These are phyloP conservation scores for Penicillium hesseltinei DNA, from an alignment of 2,329 filamentous ascomycete genomes.

Conservation along the genomic window DNA sequence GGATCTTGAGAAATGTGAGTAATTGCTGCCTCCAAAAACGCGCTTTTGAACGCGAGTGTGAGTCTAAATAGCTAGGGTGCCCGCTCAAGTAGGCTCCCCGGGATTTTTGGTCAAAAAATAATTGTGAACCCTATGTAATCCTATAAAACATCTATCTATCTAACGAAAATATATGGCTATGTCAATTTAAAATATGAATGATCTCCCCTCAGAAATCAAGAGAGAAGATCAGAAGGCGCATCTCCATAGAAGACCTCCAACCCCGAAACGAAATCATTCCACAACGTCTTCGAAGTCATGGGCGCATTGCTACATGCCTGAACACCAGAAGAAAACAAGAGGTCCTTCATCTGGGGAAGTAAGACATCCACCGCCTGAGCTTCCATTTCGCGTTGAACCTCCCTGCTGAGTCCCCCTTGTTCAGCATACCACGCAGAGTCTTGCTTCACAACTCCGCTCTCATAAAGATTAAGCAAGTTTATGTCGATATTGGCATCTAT, in stretches of 20 bases:
- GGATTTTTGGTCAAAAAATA: too few relatives aligned
- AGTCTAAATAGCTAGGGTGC: neutral
- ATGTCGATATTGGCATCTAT: neutral
- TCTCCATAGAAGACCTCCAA: slow-evolving; percentile 4
- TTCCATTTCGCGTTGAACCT: slow-evolving; percentile 12
- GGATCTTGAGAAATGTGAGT: neutral
- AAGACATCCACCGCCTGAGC: slow-evolving; percentile 9
- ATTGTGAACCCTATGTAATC: too few relatives aligned
- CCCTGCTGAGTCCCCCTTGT: slow-evolving; percentile 5
- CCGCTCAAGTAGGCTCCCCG: too few relatives aligned
- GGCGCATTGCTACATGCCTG: slow-evolving; percentile 16
- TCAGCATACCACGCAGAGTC: slow-evolving; percentile 10
- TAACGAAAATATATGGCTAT: neutral
- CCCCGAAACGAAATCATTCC: slow-evolving; percentile 9
- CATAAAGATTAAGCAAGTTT: slow-evolving; percentile 14
- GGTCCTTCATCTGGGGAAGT: slow-evolving; percentile 9
- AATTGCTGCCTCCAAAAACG: neutral
- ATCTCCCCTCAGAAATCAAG: neutral
- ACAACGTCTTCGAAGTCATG: slow-evolving; percentile 11
- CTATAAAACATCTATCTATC: neutral
- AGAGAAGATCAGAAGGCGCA: neutral
- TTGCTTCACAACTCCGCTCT: slow-evolving; percentile 4
- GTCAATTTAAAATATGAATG: neutral
- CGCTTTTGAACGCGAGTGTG: neutral
- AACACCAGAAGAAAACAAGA: slow-evolving; percentile 6